A percentile compares a stretch with the other conserved stretches of the same genome.
Evolutionary conservation across 1,284 basidiomycete species (phyloP).

Genomic region (Fomitopsis palustris): DNA sequence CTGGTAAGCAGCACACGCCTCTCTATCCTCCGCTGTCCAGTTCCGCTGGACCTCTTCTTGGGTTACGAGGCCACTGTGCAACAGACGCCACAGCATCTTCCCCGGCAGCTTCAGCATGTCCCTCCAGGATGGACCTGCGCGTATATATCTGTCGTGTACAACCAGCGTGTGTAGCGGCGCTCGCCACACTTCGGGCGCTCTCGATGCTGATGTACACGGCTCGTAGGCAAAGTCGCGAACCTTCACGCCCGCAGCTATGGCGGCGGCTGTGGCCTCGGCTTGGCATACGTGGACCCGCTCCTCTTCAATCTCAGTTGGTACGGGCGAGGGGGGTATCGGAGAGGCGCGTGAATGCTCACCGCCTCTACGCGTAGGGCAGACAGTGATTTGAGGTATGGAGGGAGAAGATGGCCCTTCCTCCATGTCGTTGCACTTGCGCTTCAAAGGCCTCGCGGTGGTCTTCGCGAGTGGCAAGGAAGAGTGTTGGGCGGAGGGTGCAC

Average conservation of each 20-base stretch:
- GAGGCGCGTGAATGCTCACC: background rate
- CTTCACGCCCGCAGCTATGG: conserved; percentile 40
- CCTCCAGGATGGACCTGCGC: conserved; percentile 21
- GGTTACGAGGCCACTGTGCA: conserved; percentile 46
- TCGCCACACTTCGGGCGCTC: conserved; percentile 20
- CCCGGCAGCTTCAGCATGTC: conserved; percentile 35
- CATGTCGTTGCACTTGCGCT: conserved; percentile 16
- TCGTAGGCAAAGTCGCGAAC: conserved; percentile 48
- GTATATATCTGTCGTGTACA: conserved; percentile 21
- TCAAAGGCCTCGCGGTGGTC: conserved; percentile 3
- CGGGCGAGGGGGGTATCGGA: conserved; percentile 29
- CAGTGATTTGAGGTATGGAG: conserved; percentile 9
- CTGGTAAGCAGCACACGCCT: conserved; percentile 37
- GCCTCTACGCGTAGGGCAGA: conserved; percentile 3
- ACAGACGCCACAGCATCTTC: conserved; percentile 41
- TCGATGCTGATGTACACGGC: conserved; percentile 2
- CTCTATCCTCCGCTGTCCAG: conserved; percentile 40
- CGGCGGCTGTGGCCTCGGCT: conserved; percentile 28
- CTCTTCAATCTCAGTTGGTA: conserved; percentile 37
- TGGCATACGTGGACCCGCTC: conserved; percentile 18
- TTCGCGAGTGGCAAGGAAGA: background rate
- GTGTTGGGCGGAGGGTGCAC: background rate
- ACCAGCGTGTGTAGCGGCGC: conserved; percentile 18
- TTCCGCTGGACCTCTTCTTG: conserved; percentile 35
- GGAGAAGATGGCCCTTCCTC: background rate